Evolutionary conservation across 2,329 filamentous ascomycete species (phyloP).

Genomic region (Fusarium liriodendri): DNA sequence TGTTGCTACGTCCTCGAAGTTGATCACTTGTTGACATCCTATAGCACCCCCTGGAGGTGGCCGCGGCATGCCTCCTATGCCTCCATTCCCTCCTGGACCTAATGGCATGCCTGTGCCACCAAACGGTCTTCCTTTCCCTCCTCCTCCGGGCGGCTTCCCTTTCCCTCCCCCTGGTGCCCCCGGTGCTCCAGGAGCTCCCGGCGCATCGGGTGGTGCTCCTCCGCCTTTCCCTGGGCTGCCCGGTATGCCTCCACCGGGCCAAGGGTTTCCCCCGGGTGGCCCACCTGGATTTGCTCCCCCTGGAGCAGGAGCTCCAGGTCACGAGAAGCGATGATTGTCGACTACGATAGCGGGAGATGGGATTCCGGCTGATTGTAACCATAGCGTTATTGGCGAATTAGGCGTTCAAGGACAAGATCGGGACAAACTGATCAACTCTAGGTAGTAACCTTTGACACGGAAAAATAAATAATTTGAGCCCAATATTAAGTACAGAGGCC

Average conservation of each 20-base stretch:
- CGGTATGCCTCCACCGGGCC: slow-evolving; percentile 54
- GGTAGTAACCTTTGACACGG: neutral
- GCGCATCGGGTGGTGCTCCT: slow-evolving; percentile 43
- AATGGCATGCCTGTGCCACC: slow-evolving; percentile 58
- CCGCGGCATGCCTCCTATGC: slow-evolving; percentile 60
- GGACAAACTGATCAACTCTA: slow-evolving; percentile 16
- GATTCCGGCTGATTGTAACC: slow-evolving; percentile 33
- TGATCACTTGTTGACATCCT: slow-evolving; percentile 19
- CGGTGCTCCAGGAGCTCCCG: slow-evolving; percentile 41
- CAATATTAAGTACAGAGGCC: neutral
- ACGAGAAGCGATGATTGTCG: slow-evolving; percentile 51
- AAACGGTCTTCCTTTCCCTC: slow-evolving; percentile 52
- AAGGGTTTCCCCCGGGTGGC: slow-evolving; percentile 55
- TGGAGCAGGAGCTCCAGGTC: slow-evolving; percentile 51
- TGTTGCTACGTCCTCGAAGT: neutral
- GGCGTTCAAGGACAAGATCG: slow-evolving; percentile 46
- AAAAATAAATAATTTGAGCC: slow-evolving; percentile 3
- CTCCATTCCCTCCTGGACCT: slow-evolving; percentile 56
- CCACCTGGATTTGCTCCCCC: slow-evolving; percentile 50
- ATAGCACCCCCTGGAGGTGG: slow-evolving; percentile 62
- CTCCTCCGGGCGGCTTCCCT: slow-evolving; percentile 40
- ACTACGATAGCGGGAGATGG: neutral
- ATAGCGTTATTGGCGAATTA: slow-evolving; percentile 45
- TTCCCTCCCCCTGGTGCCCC: slow-evolving; percentile 54
- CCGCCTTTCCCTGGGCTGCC: slow-evolving; percentile 49